Percentiles rank a stretch among this genome's conserved stretches.
These are phyloP conservation scores for Cercospora zeae-maydis DNA, from an alignment of 2,329 filamentous ascomycete species.

Conservation along the genomic window DNA sequence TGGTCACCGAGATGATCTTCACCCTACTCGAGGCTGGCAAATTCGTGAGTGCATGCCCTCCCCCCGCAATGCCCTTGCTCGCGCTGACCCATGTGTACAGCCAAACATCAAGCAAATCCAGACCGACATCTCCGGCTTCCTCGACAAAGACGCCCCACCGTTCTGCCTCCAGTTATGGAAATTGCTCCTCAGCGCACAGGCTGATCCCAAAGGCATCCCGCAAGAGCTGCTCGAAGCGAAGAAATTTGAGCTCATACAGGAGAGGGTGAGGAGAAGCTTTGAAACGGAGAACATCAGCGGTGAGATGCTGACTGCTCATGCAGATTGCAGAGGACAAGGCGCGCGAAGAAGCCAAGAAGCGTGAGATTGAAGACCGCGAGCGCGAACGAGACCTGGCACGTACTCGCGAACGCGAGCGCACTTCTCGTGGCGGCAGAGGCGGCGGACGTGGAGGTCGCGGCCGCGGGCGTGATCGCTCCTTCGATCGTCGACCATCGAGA, in stretches of 20 bases:
- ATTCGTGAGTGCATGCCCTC: constrained; percentile 57
- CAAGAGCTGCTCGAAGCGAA: constrained; percentile 94
- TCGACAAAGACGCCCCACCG: constrained; percentile 81
- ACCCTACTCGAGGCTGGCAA: constrained; percentile 68
- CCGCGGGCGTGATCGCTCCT: constrained; percentile 44
- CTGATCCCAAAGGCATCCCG: constrained; percentile 83
- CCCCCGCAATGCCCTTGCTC: background rate
- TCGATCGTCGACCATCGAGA: constrained; percentile 48
- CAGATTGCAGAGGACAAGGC: constrained; percentile 80
- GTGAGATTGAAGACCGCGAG: constrained; percentile 66
- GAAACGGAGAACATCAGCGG: background rate
- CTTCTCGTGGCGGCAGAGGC: constrained; percentile 41
- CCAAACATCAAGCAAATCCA: constrained; percentile 83
- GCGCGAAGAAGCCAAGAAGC: constrained; percentile 68
- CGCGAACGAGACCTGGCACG: constrained; percentile 68
- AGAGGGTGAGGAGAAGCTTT: constrained; percentile 64
- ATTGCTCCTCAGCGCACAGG: constrained; percentile 83
- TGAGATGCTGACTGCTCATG: background rate
- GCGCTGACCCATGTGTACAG: constrained; percentile 9
- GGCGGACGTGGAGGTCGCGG: constrained; percentile 39
- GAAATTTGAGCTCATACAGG: constrained; percentile 89
- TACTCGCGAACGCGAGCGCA: constrained; percentile 61
- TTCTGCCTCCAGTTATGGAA: constrained; percentile 97
- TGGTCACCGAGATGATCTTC: constrained; percentile 81
- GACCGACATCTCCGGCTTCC: constrained; percentile 89